Evolutionary conservation across 805 yeast genomes (phyloP).

Genomic region (Ogataea ganodermae): DNA sequence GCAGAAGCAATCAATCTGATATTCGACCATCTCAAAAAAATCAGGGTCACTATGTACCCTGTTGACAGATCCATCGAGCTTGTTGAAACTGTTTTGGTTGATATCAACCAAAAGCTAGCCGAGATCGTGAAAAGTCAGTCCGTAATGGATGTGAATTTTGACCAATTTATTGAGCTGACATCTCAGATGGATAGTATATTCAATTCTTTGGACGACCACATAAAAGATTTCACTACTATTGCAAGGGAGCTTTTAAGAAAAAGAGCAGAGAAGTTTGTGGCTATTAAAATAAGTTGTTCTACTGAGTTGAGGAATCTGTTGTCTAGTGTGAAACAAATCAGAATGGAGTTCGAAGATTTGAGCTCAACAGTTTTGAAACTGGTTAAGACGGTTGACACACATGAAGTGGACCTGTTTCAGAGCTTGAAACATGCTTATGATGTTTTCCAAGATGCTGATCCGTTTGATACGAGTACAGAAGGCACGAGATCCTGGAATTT

Average conservation of each 20-base stretch:
- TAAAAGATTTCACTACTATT: slow-evolving; percentile 63
- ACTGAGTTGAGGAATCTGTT: slow-evolving; percentile 44
- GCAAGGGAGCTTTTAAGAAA: slow-evolving; percentile 77
- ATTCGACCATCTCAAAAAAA: slow-evolving; percentile 63
- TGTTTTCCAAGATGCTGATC: slow-evolving; percentile 39
- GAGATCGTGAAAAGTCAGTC: slow-evolving; percentile 39
- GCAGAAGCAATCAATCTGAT: slow-evolving; percentile 47
- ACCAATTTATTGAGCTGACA: slow-evolving; percentile 40
- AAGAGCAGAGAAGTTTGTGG: slow-evolving; percentile 67
- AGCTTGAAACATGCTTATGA: slow-evolving; percentile 46
- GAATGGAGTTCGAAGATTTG: slow-evolving; percentile 56
- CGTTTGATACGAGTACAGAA: slow-evolving; percentile 39
- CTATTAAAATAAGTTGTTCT: slow-evolving; percentile 58
- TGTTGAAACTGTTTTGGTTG: slow-evolving; percentile 65
- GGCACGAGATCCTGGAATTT: slow-evolving; percentile 43
- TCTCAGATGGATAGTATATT: slow-evolving; percentile 38
- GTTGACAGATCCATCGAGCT: slow-evolving; percentile 60
- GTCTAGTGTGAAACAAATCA: slow-evolving; percentile 44
- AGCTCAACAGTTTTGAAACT: slow-evolving; percentile 20
- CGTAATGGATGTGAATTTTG: slow-evolving; percentile 46
- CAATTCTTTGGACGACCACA: slow-evolving; percentile 56
- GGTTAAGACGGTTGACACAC: slow-evolving; percentile 3
- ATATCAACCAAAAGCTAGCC: slow-evolving; percentile 48
- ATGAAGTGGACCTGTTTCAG: slow-evolving; percentile 24
- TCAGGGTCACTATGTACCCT: slow-evolving; percentile 64